Evolutionary conservation across 176 grass and related monocot genomes (phyloP).

Genomic region (Typha latifolia): DNA sequence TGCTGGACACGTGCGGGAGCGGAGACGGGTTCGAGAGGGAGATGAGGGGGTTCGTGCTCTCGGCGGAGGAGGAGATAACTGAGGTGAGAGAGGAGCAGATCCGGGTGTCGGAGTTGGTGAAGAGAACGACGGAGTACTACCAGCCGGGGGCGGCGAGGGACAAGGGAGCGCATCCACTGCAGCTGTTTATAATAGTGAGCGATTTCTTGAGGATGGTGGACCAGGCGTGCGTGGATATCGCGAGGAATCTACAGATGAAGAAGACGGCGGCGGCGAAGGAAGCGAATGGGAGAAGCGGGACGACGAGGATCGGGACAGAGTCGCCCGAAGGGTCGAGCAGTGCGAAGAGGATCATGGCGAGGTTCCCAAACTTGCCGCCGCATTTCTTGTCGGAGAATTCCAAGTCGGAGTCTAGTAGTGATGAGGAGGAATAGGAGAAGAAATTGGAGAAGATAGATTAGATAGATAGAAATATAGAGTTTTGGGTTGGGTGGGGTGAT

Average conservation of each 20-base stretch:
- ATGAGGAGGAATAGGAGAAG: slow-evolving; percentile 44
- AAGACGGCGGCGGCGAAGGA: slow-evolving; percentile 7
- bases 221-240: slow-evolving; percentile 79
- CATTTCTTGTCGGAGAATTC: slow-evolving; percentile 80
- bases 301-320: slow-evolving; percentile 5
- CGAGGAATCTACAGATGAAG: slow-evolving; percentile 53
- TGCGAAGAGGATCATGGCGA: slow-evolving; percentile 54
- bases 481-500: background rate
- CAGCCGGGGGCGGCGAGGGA: slow-evolving; percentile 68
- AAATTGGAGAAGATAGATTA: slow-evolving; percentile 12
- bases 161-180: slow-evolving; percentile 51
- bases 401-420: slow-evolving; percentile 79
- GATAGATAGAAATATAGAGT: background rate
- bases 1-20: slow-evolving; percentile 41
- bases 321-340: slow-evolving; percentile 31
- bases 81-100: slow-evolving; percentile 44
- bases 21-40: slow-evolving; percentile 67
- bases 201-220: slow-evolving; percentile 96
- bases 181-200: slow-evolving; percentile 85
- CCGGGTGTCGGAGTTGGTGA: slow-evolving; percentile 73
- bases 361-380: slow-evolving; percentile 83
- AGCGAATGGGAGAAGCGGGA: slow-evolving; percentile 23
- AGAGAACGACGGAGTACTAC: slow-evolving; percentile 74
- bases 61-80: slow-evolving; percentile 49
- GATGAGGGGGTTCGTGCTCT: slow-evolving; percentile 50